Evolutionary conservation across 371 early-diverging fungal species (phyloP), one percentile per base, ranked within the genome.

Genomic region (Fennellomyces sp.): DNA sequence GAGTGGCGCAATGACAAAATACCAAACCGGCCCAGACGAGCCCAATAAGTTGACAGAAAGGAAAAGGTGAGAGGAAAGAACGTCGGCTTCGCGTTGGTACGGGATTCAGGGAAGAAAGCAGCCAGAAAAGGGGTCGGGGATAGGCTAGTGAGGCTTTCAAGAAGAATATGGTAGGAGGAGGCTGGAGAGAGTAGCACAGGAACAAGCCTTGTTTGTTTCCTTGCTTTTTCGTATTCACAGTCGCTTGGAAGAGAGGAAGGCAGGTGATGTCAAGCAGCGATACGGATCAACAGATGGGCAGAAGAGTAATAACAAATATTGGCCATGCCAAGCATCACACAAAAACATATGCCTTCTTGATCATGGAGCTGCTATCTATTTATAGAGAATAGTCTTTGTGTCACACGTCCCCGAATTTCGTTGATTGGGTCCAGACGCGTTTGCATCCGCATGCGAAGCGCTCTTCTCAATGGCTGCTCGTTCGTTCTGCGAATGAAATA

Each of bases 301-400:
- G n/a, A n/a, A n/a, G n/a, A n/a, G n/a, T n/a, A n/a, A n/a, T n/a
- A n/a, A n/a, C n/a, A n/a, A n/a, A n/a, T n/a, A n/a, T n/a, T n/a
- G n/a, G n/a, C n/a, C n/a, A 39, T 39, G 45, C 45, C 45, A 45
- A 45, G 45, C 45, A 45, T 45, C 17, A 23, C 45, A 45, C 45
- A 45, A 45, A 12, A 45, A 45, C 8, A 45, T 33, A 13, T 6
- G 35, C 13, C 35, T 33, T 33, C 13, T 13, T 33, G 35, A 33
- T 33, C 35, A 33, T 33, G 35, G 35, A 13, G 13, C 13, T 6
- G 35, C 35, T 33, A 33, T 33, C 6, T 8, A 33, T 33, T 8
- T 6, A 33, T 13, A 13, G 35, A 8, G 35, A 13, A 33, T 13
- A 13, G 13, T 8, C 35, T 13, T 33, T 33, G 6, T 33, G 35